Conservation (phyloP, 306 rosid genomes). For the Medicago ruthenica region DNA sequence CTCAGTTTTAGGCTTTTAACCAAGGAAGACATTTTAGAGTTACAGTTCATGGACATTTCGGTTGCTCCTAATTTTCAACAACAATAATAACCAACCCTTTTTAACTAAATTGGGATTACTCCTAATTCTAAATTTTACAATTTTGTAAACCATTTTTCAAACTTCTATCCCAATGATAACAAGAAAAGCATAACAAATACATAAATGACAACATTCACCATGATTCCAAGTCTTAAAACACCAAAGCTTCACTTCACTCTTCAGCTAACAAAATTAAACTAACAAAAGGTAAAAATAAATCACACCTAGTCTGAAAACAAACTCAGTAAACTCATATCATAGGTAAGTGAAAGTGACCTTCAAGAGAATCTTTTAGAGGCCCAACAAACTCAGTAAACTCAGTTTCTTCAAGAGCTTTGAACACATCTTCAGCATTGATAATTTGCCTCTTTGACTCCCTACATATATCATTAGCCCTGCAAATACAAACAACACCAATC, state of each 20-base stretch:
- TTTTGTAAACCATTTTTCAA: background rate
- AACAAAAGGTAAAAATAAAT: background rate
- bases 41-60: background rate
- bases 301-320: background rate
- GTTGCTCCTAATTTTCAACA: background rate
- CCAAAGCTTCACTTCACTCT: background rate
- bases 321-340: background rate
- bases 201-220: background rate
- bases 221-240: background rate
- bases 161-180: background rate
- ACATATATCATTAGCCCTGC: conserved; percentile 94
- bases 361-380: conserved; percentile 76
- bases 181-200: background rate
- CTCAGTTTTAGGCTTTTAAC: conserved; percentile 1
- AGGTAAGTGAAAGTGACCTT: conserved; percentile 50
- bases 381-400: conserved; percentile 77
- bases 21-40: background rate
- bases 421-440: conserved; percentile 75
- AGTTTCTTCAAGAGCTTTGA: conserved; percentile 85
- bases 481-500: conserved; percentile 24
- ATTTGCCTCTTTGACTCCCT: conserved; percentile 91
- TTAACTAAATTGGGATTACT: background rate
- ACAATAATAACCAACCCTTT: background rate
- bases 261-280: conserved; percentile 7
- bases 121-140: background rate